These are phyloP conservation scores for Solanum hybrid DNA, from an alignment of 305 asterid species.

Conservation along the genomic window DNA sequence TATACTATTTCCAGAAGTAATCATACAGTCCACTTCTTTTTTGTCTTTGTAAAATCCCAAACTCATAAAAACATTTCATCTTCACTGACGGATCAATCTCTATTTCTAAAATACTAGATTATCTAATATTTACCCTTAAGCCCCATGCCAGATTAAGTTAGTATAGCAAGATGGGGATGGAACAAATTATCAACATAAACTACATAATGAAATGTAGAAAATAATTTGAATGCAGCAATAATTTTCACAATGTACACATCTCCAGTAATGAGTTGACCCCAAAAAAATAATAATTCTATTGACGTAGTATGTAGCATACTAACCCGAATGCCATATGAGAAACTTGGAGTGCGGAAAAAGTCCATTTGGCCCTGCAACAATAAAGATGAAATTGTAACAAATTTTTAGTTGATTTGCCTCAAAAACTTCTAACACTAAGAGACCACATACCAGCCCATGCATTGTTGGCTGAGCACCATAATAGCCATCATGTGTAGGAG, in stretches of 20 bases:
- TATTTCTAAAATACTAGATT: not conserved
- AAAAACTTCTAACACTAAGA: not conserved
- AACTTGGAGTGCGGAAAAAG: conserved; percentile 67
- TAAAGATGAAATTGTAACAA: conserved; percentile 9
- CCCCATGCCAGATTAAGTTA: not conserved
- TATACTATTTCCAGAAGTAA: not conserved
- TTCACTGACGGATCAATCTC: not conserved
- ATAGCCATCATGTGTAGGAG: conserved; percentile 80
- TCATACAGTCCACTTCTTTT: not conserved
- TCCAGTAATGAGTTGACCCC: not conserved
- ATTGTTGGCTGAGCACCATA: conserved; percentile 67
- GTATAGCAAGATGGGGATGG: not conserved
- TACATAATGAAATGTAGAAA: not conserved
- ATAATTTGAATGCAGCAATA: not conserved
- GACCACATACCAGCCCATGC: conserved; percentile 67
- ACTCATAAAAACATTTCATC: not conserved
- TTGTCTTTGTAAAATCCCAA: not conserved
- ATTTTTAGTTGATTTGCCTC: conserved; percentile 3
- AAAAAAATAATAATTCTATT: not conserved
- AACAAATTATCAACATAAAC: not conserved
- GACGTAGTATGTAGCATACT: conserved; percentile 24
- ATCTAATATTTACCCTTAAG: not conserved
- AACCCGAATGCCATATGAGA: conserved; percentile 77
- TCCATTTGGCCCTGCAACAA: conserved; percentile 89
- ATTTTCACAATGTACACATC: not conserved